phyloP scores from a whole-genome alignment of 2,329 filamentous ascomycete genomes.

The Cryphonectria radicalis region DNA sequence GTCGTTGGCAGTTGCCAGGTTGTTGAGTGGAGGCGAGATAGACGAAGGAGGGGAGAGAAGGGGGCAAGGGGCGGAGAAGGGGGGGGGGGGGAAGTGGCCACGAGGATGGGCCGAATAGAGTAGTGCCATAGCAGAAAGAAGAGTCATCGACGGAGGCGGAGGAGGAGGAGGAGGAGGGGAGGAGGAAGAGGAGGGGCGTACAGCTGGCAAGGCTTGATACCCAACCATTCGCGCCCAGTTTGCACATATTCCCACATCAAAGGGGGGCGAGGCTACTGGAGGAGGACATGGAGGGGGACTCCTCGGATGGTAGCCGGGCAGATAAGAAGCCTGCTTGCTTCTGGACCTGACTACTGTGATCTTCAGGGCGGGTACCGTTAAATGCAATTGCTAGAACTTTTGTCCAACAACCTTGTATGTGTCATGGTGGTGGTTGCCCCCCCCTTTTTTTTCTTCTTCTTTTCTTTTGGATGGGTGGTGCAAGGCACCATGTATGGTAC shows the following conservation, averaged over 20 bases:
- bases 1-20: constrained; percentile 12
- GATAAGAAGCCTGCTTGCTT: not conserved
- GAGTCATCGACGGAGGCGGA: constrained; percentile 22
- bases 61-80: too few species aligned
- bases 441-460: too few species aligned
- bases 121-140: not conserved
- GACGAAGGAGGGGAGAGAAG: not conserved
- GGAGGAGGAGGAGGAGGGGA: too few species aligned
- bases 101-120: constrained; percentile 16
- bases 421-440: too few species aligned
- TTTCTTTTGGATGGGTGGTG: not conserved
- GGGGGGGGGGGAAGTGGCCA: too few species aligned
- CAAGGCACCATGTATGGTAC: not conserved
- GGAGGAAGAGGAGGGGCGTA: constrained; percentile 20
- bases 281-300: not conserved
- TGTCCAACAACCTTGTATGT: not conserved
- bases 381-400: not conserved
- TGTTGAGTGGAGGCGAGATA: constrained; percentile 17
- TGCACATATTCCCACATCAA: constrained; percentile 17
- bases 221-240: constrained; percentile 26
- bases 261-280: constrained; percentile 14
- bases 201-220: constrained; percentile 18
- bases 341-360: constrained; percentile 14
- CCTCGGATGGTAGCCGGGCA: not conserved
- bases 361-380: not conserved